These are phyloP conservation scores for Plasmodium cynomolgi DNA, from an alignment of 169 alveolate genomes.

Conservation along the genomic window DNA sequence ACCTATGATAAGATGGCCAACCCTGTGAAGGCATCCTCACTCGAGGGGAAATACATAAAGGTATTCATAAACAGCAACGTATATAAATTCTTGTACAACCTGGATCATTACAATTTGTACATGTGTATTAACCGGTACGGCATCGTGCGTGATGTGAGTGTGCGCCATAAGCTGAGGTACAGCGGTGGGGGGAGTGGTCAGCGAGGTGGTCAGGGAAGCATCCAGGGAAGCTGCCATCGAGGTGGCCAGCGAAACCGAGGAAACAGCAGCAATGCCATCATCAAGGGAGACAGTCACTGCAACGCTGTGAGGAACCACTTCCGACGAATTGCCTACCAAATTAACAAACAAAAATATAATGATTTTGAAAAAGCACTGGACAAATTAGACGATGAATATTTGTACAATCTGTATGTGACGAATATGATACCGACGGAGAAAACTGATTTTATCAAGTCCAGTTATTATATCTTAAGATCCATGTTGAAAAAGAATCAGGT, in stretches of 20 bases:
- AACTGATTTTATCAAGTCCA: slow-evolving; percentile 36
- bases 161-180: slow-evolving; percentile 34
- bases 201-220: neutral
- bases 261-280: slow-evolving; percentile 8
- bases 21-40: neutral
- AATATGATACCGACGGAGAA: slow-evolving; percentile 70
- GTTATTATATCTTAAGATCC: slow-evolving; percentile 39
- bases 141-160: slow-evolving; percentile 32
- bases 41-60: slow-evolving; percentile 35
- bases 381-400: slow-evolving; percentile 49
- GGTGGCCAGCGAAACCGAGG: neutral
- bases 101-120: slow-evolving; percentile 53
- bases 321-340: neutral
- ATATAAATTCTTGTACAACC: slow-evolving; percentile 27
- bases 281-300: slow-evolving; percentile 16
- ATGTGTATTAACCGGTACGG: slow-evolving; percentile 24
- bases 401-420: slow-evolving; percentile 27
- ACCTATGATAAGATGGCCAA: slow-evolving; percentile 36
- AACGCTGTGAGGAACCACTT: slow-evolving; percentile 6
- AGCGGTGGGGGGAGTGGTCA: neutral
- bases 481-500: slow-evolving; percentile 65
- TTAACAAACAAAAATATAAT: slow-evolving; percentile 23
- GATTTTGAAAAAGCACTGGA: slow-evolving; percentile 46
- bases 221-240: neutral
- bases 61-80: slow-evolving; percentile 34